Evolutionary conservation across 768 basidiomycete species (phyloP).

Genomic region (Boletus eberwhitei): DNA sequence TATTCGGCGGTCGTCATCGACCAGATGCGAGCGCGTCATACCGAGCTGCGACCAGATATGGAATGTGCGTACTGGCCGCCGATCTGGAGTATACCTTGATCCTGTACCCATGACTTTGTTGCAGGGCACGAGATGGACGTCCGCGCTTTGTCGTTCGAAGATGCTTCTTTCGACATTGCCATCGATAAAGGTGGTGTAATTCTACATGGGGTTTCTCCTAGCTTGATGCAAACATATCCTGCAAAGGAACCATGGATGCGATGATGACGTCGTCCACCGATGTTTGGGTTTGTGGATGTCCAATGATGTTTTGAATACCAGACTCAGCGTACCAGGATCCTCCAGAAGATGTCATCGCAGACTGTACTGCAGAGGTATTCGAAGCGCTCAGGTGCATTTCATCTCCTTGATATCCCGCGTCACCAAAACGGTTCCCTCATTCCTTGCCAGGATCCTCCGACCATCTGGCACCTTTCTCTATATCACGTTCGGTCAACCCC

Average conservation of each 20-base stretch:
- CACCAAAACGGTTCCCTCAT: not conserved
- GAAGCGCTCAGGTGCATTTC: slow-evolving; percentile 61
- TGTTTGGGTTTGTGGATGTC: slow-evolving; percentile 59
- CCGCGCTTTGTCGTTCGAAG: slow-evolving; percentile 55
- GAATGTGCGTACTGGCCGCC: slow-evolving; percentile 45
- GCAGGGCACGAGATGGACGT: slow-evolving; percentile 87
- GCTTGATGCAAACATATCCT: not conserved
- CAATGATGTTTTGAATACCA: not conserved
- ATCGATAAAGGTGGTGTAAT: slow-evolving; percentile 68
- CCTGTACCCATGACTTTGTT: not conserved
- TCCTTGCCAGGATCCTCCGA: slow-evolving; percentile 54
- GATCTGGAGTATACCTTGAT: not conserved
- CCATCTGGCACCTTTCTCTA: slow-evolving; percentile 65
- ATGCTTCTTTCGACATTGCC: slow-evolving; percentile 67
- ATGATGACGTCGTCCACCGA: slow-evolving; percentile 84
- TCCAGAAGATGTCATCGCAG: slow-evolving; percentile 61
- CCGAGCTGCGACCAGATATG: slow-evolving; percentile 56
- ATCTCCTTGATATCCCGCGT: not conserved
- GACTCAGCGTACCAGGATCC: slow-evolving; percentile 52
- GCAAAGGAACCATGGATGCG: slow-evolving; percentile 77
- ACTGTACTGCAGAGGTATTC: slow-evolving; percentile 73
- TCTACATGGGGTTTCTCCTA: not conserved
- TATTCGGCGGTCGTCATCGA: slow-evolving; percentile 75
- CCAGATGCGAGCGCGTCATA: slow-evolving; percentile 63
- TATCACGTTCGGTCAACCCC: slow-evolving; percentile 86